A percentile compares a stretch with the other conserved stretches of the same genome.
These are phyloP conservation scores for Saccharata proteae DNA, from an alignment of 2,329 filamentous ascomycete genomes.

Conservation along the genomic window DNA sequence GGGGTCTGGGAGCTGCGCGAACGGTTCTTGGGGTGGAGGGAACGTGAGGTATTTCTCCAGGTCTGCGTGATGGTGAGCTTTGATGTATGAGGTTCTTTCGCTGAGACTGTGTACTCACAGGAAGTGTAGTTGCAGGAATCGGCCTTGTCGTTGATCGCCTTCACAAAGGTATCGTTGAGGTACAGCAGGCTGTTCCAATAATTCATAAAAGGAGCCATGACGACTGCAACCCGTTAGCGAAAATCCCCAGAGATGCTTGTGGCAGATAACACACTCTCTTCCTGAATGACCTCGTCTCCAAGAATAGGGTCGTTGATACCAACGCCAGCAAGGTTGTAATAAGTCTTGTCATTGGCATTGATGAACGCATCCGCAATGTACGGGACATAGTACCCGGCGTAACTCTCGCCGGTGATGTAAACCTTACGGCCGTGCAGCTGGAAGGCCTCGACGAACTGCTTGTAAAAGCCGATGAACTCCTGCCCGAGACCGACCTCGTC, in stretches of 20 bases:
- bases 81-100: no score
- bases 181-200: slow-evolving; percentile 30
- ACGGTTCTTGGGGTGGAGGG: slow-evolving; percentile 21
- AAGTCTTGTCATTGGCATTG: slow-evolving; percentile 37
- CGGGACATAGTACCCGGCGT: slow-evolving; percentile 42
- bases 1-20: slow-evolving; percentile 18
- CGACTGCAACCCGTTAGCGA: slow-evolving; percentile 12
- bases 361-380: slow-evolving; percentile 46
- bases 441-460: slow-evolving; percentile 64
- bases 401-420: slow-evolving; percentile 60
- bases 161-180: slow-evolving; percentile 31
- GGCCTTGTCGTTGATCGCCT: slow-evolving; percentile 20
- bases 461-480: slow-evolving; percentile 69
- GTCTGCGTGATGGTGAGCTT: neutral
- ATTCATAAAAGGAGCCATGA: slow-evolving; percentile 23
- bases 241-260: slow-evolving; percentile 1
- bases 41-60: slow-evolving; percentile 30
- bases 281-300: slow-evolving; percentile 28
- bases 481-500: slow-evolving; percentile 55
- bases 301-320: slow-evolving; percentile 38
- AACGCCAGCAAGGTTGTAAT: slow-evolving; percentile 41
- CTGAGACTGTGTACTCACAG: no score
- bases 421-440: slow-evolving; percentile 53
- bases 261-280: slow-evolving; percentile 16
- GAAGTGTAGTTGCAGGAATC: slow-evolving; percentile 25